Base-by-base conservation (phyloP, 148 eudicot species). In the Silene uniflora region DNA sequence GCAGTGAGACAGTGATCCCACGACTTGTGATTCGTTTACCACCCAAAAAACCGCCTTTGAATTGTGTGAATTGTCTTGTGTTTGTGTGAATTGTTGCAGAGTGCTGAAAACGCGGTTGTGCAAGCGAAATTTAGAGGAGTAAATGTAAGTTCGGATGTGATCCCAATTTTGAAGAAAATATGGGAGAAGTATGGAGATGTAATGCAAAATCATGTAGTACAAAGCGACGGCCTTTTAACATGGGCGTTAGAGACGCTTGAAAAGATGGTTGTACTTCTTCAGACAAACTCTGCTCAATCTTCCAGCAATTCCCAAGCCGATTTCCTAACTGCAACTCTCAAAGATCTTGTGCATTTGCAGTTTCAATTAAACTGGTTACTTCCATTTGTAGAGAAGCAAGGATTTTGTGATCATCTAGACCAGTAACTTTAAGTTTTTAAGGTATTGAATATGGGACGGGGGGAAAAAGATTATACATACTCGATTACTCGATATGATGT, bases 231-330 rank as follows among this genome's bases (percentile, higher is more conserved):
- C 12, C 71, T 69, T 10, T 47, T 78, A 47, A 72, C 62, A 11
- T 78, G 80, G 80, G 71, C 64, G 35, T 52, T 78, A 22, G 80
- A 77, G 14, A 62, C 76, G 17, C 64, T 78, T 16, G 80, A 72
- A 10, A 72, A 72, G 25, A 54, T 72, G 61, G 47, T 72, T 49
- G 3, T 62, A 27, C 10, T 78, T 54, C 75, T 78, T 72, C 63
- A 78, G 19, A 78, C 22, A 0, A 56, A 78, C 55, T 13, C 70
- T 0, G 23, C 18, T 10, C 25, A 18, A 24, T 46, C 70, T 19
- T 72, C 63, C 52, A 29, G 4, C 11, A 58, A 72, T 7, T 63
- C 71, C 25, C 72, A 66, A 75, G 72, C 71, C 22, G n/a, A 2
- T 4, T 72, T 29, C 29, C 19, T 78, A 21, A 52, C 7, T 5